Evolutionary conservation across 202 grass and related monocot genomes (phyloP), one percentile per base, ranked within the genome.

Genomic region (Alloteropsis angusta): DNA sequence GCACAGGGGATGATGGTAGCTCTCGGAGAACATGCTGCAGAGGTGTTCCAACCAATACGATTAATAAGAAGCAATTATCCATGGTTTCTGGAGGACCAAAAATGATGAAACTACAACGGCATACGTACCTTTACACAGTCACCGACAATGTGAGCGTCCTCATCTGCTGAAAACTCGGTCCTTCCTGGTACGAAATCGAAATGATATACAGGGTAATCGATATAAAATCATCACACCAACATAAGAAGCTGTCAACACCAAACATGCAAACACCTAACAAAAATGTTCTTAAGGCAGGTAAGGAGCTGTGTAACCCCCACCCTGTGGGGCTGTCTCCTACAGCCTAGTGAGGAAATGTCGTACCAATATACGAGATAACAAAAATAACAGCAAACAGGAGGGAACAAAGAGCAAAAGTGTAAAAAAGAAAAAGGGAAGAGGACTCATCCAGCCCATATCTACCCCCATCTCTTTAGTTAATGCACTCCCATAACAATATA

Each of bases 1-100:
- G 96, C 42, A 99, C 96, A 5, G 96, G 96, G 30, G 96, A 99
- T 26, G 96, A 99, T 75, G 96, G 96, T 64, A 99, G 84, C 86
- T 99, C 96, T 56, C 96, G 86, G 50, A 99, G 92, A 85, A 96
- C 90, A 83, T 96, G 92, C 96, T 99, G 83, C 35, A 89, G 43
- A 49, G 38, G 47, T 70, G 60, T 62, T 58, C 79, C 55, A 56
- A 87, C 34, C 17, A 64, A 76, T 66, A 66, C 17, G 52, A 25
- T 83, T 81, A 49, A 42, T 45, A 25, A 85, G 22, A 80, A 84
- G 15, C 7, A 68, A 47, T n/a, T 39, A 62, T 46, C 32, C 3
- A 1, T 74, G 17, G 32, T 63, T 52, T 30, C 0, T 48, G 42
- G 14, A 30, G 15, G 14, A 50, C 61, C 66, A 68, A 77, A 92